Evolutionary conservation across 2,329 filamentous ascomycete genomes (phyloP).

Genomic region (Corynespora cassiicola): DNA sequence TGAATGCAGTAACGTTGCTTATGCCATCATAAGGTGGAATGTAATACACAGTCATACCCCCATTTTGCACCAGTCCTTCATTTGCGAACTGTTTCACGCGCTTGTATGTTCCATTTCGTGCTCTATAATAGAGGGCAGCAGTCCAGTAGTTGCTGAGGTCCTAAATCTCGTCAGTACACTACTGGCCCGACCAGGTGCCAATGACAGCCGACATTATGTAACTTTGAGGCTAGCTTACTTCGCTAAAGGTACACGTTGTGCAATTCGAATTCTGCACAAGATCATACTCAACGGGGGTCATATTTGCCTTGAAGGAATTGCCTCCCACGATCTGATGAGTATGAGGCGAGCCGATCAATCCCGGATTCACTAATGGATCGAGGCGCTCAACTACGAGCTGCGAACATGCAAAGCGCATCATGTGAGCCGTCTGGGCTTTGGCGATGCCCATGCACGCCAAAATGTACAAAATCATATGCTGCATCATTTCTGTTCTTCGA

Average conservation of each 20-base stretch:
- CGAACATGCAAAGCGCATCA: constrained; percentile 35
- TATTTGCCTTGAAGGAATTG: constrained; percentile 32
- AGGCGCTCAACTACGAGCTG: constrained; percentile 36
- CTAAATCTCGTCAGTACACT: neutral
- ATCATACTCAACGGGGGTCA: constrained; percentile 33
- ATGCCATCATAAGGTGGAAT: constrained; percentile 38
- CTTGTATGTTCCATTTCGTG: constrained; percentile 38
- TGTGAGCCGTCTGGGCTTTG: constrained; percentile 17
- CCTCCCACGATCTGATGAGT: constrained; percentile 38
- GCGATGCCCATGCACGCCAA: constrained; percentile 12
- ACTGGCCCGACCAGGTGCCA: too few species aligned
- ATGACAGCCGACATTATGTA: too few species aligned
- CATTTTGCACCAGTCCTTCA: constrained; percentile 27
- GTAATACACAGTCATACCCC: constrained; percentile 40
- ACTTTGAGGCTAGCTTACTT: constrained; percentile 11
- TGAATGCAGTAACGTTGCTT: constrained; percentile 37
- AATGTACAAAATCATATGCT: constrained; percentile 1
- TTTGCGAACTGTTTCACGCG: constrained; percentile 35
- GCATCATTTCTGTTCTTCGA: constrained; percentile 10
- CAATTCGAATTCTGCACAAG: constrained; percentile 27
- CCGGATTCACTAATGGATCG: constrained; percentile 36
- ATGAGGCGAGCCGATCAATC: constrained; percentile 31
- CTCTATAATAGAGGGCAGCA: constrained; percentile 34
- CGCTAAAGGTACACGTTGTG: constrained; percentile 36
- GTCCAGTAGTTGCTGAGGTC: constrained; percentile 38